Conservation (phyloP, 805 yeast species). For the Wickerhamia fluorescens region DNA sequence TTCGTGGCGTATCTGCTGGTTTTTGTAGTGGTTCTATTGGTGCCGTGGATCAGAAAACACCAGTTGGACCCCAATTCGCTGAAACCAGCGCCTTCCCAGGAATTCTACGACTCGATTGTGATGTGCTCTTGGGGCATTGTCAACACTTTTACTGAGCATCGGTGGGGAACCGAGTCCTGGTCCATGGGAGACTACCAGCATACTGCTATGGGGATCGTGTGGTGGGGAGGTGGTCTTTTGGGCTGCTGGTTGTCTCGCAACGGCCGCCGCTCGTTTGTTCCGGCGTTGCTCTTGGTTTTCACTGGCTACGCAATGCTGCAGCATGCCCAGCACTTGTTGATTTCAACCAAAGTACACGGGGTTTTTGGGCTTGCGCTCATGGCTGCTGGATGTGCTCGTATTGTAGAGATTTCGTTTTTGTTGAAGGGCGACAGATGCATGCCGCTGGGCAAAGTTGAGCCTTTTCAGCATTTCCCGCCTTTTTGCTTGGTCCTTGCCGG, state of each 20-base stretch:
- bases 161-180: constrained; percentile 91
- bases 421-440: constrained; percentile 50
- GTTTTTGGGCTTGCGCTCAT: constrained; percentile 79
- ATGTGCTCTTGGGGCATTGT: constrained; percentile 90
- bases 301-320: constrained; percentile 96
- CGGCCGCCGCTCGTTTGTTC: constrained; percentile 62
- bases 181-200: constrained; percentile 91
- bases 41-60: constrained; percentile 64
- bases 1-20: constrained; percentile 76
- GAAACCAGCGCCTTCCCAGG: constrained; percentile 50
- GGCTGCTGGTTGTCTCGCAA: constrained; percentile 70
- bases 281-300: constrained; percentile 72
- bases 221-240: constrained; percentile 92
- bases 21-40: constrained; percentile 54
- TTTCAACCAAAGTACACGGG: constrained; percentile 82
- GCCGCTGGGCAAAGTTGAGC: constrained; percentile 38
- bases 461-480: constrained; percentile 86
- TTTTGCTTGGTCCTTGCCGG: constrained; percentile 76
- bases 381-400: constrained; percentile 68
- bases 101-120: constrained; percentile 71
- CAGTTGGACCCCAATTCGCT: constrained; percentile 10
- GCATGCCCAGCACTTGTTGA: constrained; percentile 67
- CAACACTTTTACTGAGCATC: constrained; percentile 92
- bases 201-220: constrained; percentile 91
- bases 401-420: constrained; percentile 75